These are phyloP conservation scores for Oryza meridionalis DNA, from an alignment of 176 grass and related monocot species.

Conservation along the genomic window DNA sequence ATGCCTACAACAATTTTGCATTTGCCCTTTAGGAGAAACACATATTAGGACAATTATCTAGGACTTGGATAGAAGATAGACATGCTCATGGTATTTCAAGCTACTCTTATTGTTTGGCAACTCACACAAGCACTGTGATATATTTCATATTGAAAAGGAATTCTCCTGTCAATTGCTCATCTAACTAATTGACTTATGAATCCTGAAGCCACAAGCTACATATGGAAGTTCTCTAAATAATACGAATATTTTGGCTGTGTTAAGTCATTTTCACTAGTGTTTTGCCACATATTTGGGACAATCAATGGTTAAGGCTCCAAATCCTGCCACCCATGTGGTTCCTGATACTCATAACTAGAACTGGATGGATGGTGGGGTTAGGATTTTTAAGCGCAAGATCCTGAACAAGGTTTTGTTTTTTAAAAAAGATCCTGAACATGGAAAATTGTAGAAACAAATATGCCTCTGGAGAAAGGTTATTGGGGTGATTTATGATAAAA, in stretches of 20 bases:
- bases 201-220: conserved; percentile 7
- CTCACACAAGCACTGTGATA: not conserved
- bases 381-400: not conserved
- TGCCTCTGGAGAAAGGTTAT: conserved; percentile 15
- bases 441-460: not conserved
- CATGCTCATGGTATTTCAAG: not conserved
- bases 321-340: not conserved
- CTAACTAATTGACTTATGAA: conserved; percentile 18
- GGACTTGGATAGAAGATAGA: conserved; percentile 1
- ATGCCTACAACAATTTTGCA: not conserved
- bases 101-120: not conserved
- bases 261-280: not conserved
- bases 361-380: not conserved
- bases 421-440: not conserved
- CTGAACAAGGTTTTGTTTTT: not conserved
- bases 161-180: not conserved
- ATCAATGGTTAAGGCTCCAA: not conserved
- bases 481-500: not conserved
- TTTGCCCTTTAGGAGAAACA: not conserved
- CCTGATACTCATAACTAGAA: not conserved
- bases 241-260: not conserved
- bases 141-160: not conserved
- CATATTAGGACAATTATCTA: not conserved
- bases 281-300: not conserved
- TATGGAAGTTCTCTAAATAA: not conserved